Conservation (phyloP, 1,139 yeast genomes). For the Yamadazyma conglobata region DNA sequence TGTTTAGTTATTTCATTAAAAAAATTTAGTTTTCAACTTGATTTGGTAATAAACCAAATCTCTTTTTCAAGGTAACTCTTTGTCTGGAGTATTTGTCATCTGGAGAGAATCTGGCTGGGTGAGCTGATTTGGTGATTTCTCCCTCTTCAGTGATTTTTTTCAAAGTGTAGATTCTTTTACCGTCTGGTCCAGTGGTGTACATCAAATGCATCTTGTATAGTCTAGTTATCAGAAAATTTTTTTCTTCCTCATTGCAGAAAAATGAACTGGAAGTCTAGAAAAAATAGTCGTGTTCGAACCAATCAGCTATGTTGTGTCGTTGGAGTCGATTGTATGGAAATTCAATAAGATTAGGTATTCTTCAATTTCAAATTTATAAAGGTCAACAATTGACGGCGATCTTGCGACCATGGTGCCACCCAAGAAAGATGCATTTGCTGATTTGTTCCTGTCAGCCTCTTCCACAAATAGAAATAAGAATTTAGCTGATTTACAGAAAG, state of each 20-base stretch:
- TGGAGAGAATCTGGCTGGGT: constrained; percentile 99
- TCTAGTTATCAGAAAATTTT: constrained; percentile 7
- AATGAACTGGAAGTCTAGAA: too few relatives aligned
- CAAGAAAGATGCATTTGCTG: constrained; percentile 48
- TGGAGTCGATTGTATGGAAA: not conserved
- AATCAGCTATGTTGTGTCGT: not conserved
- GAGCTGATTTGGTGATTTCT: constrained; percentile 97
- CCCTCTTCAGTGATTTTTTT: constrained; percentile 78
- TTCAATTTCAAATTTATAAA: too few relatives aligned
- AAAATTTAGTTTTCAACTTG: constrained; percentile 32
- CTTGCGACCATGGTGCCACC: constrained; percentile 23
- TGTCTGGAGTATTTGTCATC: constrained; percentile 99
- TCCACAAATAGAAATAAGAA: constrained; percentile 12
- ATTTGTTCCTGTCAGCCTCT: constrained; percentile 39
- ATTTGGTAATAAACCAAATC: constrained; percentile 85
- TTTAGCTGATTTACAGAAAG: constrained; percentile 13
- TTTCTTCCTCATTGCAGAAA: constrained; percentile 1
- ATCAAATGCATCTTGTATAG: constrained; percentile 80
- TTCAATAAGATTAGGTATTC: not conserved
- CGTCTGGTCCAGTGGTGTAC: constrained; percentile 94
- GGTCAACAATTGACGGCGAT: too few relatives aligned
- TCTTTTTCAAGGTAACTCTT: constrained; percentile 96
- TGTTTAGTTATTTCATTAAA: not conserved
- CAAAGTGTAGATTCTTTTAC: constrained; percentile 93
- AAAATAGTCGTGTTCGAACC: constrained; percentile 5